Conservation (phyloP, 2,329 filamentous ascomycete genomes). For the Aureobasidium sp. region DNA sequence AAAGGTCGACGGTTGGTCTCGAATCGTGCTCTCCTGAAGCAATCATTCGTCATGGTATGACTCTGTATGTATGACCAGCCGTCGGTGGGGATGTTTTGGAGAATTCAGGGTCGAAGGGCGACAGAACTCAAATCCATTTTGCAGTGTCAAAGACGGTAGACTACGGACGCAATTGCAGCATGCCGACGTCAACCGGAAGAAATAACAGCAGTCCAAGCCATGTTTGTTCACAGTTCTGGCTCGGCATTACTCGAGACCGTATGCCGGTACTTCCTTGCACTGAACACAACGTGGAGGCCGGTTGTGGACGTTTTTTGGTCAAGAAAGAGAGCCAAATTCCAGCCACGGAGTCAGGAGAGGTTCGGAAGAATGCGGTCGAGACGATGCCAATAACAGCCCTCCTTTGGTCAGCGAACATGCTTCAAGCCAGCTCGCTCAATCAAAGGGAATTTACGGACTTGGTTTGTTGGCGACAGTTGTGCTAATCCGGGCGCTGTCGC, state of each 20-base stretch:
- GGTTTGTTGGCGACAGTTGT: neutral
- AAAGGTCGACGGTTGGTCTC: neutral
- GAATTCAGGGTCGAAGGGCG: neutral
- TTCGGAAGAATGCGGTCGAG: neutral
- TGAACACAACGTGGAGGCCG: neutral
- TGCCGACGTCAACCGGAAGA: neutral
- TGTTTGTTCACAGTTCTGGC: neutral
- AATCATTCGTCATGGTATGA: neutral
- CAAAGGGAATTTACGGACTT: neutral
- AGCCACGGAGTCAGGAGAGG: neutral
- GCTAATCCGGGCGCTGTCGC: neutral
- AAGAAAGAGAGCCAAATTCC: neutral
- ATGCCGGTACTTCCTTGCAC: neutral
- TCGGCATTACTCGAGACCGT: neutral
- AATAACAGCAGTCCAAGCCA: neutral
- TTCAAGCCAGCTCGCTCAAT: neutral
- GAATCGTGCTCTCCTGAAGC: neutral
- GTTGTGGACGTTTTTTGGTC: neutral
- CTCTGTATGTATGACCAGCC: neutral
- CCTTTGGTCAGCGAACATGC: neutral
- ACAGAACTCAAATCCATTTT: neutral
- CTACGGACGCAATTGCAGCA: no score
- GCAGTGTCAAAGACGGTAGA: no score
- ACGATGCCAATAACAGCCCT: neutral
- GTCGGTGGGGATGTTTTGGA: neutral